Percentiles rank a stretch among this genome's conserved stretches.
Evolutionary conservation across 2,329 filamentous ascomycete genomes (phyloP).

Genomic region (Shiraia sp.): DNA sequence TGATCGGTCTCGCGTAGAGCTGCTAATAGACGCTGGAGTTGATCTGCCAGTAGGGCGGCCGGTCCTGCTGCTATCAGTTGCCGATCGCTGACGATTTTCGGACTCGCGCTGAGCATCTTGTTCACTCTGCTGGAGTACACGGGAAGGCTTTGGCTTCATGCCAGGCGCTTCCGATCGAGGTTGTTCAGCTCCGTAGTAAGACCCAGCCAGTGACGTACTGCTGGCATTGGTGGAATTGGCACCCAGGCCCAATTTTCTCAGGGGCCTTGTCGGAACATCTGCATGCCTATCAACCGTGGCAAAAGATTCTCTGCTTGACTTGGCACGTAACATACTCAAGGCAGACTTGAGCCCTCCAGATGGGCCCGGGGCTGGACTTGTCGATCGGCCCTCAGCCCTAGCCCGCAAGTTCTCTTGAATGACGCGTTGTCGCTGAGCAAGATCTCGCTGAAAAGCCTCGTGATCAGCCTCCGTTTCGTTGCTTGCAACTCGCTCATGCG

Average conservation of each 20-base stretch:
- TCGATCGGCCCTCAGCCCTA: constrained; percentile 59
- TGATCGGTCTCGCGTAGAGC: constrained; percentile 56
- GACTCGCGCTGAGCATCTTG: constrained; percentile 41
- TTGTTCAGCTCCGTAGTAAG: constrained; percentile 26
- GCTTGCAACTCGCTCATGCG: constrained; percentile 55
- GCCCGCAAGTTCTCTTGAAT: constrained; percentile 75
- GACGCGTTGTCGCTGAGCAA: constrained; percentile 70
- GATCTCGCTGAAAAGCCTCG: constrained; percentile 73
- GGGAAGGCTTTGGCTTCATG: constrained; percentile 35
- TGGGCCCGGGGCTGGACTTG: constrained; percentile 40
- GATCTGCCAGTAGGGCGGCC: constrained; percentile 36
- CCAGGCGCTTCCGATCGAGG: constrained; percentile 31
- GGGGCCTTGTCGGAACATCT: constrained; percentile 57
- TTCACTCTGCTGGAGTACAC: constrained; percentile 39
- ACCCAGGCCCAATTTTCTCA: constrained; percentile 65
- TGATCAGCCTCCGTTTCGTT: constrained; percentile 59
- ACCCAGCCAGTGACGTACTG: constrained; percentile 37
- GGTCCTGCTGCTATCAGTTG: constrained; percentile 40
- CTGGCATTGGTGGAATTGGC: constrained; percentile 43
- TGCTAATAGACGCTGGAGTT: constrained; percentile 46
- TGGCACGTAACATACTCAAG: constrained; percentile 66
- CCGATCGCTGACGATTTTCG: constrained; percentile 35
- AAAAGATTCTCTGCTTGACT: constrained; percentile 70
- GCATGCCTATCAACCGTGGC: constrained; percentile 49
- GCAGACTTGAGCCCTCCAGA: constrained; percentile 56